phyloP scores from a whole-genome alignment of 345 rosid species.

The Stellera chamaejasme region DNA sequence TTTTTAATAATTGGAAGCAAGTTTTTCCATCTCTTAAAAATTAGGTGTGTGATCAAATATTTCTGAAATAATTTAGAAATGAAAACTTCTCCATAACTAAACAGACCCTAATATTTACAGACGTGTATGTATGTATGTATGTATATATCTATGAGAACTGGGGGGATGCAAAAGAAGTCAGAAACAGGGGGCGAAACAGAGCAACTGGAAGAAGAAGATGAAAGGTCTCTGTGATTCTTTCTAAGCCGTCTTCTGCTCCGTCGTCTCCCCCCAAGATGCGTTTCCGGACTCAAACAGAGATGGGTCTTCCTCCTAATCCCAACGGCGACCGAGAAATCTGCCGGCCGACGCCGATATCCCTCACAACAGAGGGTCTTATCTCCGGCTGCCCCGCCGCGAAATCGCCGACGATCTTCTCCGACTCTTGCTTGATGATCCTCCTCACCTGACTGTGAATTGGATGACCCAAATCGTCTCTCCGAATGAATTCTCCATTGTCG shows the following conservation, averaged over 20 bases:
- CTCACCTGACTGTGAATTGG: slow-evolving; percentile 32
- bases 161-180: neutral
- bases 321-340: slow-evolving; percentile 27
- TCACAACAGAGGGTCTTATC: slow-evolving; percentile 18
- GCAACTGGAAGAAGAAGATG: neutral
- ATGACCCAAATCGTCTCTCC: slow-evolving; percentile 8
- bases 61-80: no score
- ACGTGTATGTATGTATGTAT: no score
- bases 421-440: slow-evolving; percentile 30
- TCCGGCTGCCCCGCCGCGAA: slow-evolving; percentile 21
- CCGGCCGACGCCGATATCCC: slow-evolving; percentile 16
- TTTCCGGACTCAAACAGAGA: slow-evolving; percentile 14
- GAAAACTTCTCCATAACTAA: no score
- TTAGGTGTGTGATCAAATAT: no score
- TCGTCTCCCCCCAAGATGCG: no score
- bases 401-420: slow-evolving; percentile 12
- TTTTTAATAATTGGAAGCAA: no score
- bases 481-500: neutral
- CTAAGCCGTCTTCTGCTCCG: no score
- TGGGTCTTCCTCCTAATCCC: slow-evolving; percentile 20
- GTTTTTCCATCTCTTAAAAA: no score
- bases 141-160: neutral
- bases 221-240: slow-evolving; percentile 9
- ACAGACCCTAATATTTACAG: neutral
- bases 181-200: neutral